A percentile compares a stretch with the other conserved stretches of the same genome.
Evolutionary conservation across 179 eudicot species (phyloP).

Genomic region (Silene noctiflora): DNA sequence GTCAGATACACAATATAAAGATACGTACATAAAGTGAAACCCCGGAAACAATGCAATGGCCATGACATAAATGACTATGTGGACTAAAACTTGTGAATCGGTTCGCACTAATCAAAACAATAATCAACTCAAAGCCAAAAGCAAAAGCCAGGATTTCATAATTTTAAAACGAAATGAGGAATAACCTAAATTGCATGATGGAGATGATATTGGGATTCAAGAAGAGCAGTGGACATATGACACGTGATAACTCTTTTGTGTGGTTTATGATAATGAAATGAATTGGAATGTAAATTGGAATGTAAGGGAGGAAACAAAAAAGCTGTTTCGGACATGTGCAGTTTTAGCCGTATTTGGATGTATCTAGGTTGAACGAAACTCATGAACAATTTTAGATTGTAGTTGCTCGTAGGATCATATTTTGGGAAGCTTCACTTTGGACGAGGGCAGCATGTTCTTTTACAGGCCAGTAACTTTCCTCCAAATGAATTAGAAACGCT

Average conservation of each 20-base stretch:
- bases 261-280: no score
- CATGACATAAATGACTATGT: no score
- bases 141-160: neutral
- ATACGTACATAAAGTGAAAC: neutral
- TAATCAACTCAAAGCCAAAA: neutral
- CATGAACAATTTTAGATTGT: neutral
- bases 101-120: neutral
- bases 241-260: no score
- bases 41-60: no score
- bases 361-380: neutral
- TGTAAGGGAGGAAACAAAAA: no score
- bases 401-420: neutral
- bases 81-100: no score
- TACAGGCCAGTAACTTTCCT: neutral
- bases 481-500: neutral
- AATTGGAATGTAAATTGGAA: no score
- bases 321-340: neutral
- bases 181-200: neutral
- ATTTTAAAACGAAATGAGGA: neutral
- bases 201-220: neutral
- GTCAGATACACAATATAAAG: neutral
- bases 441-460: neutral
- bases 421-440: neutral
- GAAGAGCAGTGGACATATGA: neutral
- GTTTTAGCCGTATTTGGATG: neutral